phyloP scores from a whole-genome alignment of 2,329 filamentous ascomycete species.

The Fusarium sp. region DNA sequence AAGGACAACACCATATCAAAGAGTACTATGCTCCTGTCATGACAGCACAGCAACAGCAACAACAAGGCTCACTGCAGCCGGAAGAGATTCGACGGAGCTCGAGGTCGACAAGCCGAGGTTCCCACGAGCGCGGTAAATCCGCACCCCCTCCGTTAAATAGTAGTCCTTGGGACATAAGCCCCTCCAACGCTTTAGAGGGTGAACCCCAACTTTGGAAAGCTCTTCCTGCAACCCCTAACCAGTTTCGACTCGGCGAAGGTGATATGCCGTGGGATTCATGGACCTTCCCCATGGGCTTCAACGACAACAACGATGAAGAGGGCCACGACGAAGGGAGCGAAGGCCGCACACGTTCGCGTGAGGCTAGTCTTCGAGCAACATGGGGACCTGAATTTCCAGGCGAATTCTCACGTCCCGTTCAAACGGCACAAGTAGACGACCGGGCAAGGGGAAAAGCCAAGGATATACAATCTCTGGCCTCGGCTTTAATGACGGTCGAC shows the following conservation, averaged over 20 bases:
- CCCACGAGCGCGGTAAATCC: slow-evolving; percentile 60
- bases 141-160: slow-evolving; percentile 61
- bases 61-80: background rate
- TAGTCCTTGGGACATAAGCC: slow-evolving; percentile 59
- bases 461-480: slow-evolving; percentile 62
- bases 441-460: slow-evolving; percentile 36
- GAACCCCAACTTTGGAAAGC: slow-evolving; percentile 54
- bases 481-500: slow-evolving; percentile 67
- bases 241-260: slow-evolving; percentile 57
- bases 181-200: slow-evolving; percentile 36
- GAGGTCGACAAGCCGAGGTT: slow-evolving; percentile 40
- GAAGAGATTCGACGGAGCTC: slow-evolving; percentile 30
- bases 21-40: slow-evolving; percentile 30
- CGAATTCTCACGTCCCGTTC: slow-evolving; percentile 7
- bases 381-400: slow-evolving; percentile 35
- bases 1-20: slow-evolving; percentile 17
- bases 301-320: slow-evolving; percentile 24
- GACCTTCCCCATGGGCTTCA: slow-evolving; percentile 41
- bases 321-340: slow-evolving; percentile 4
- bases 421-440: slow-evolving; percentile 47
- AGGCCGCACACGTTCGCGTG: slow-evolving; percentile 7
- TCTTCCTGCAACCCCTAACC: slow-evolving; percentile 53
- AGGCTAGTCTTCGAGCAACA: slow-evolving; percentile 33
- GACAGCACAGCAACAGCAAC: slow-evolving; percentile 1
- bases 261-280: slow-evolving; percentile 59